Evolutionary conservation across 495 filamentous ascomycete species (phyloP).

Genomic region (Trichoderma erinaceum): DNA sequence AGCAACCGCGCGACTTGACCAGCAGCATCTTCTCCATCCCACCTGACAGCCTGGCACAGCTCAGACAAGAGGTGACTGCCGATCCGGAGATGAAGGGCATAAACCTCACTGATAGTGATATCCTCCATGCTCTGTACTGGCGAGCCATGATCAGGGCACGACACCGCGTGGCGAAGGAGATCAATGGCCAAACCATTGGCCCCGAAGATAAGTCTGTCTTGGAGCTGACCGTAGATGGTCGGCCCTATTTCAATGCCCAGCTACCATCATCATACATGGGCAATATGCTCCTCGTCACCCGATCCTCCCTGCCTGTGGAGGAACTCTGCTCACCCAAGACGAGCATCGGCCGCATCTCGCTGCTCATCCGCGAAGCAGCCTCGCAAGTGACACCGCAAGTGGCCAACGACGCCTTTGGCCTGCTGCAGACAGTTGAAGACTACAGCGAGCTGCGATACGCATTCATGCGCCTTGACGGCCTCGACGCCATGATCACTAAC

Average conservation of each 20-base stretch:
- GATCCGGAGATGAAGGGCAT: slow-evolving; percentile 22
- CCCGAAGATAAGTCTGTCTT: slow-evolving; percentile 29
- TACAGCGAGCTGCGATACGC: slow-evolving; percentile 24
- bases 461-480: slow-evolving; percentile 25
- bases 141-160: slow-evolving; percentile 28
- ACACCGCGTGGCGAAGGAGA: slow-evolving; percentile 27
- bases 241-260: slow-evolving; percentile 27
- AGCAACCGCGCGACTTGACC: slow-evolving; percentile 15
- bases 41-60: slow-evolving; percentile 22
- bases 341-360: slow-evolving; percentile 26
- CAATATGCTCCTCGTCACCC: slow-evolving; percentile 27
- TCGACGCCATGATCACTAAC: slow-evolving; percentile 29
- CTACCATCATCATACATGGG: slow-evolving; percentile 32
- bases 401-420: slow-evolving; percentile 31
- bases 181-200: slow-evolving; percentile 21
- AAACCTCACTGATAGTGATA: slow-evolving; percentile 24
- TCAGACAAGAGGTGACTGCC: slow-evolving; percentile 23
- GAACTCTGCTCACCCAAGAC: slow-evolving; percentile 27
- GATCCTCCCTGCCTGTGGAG: slow-evolving; percentile 26
- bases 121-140: slow-evolving; percentile 32
- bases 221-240: slow-evolving; percentile 28
- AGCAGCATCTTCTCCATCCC: slow-evolving; percentile 26
- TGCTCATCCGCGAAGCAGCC: slow-evolving; percentile 21
- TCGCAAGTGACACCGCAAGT: slow-evolving; percentile 23
- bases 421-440: slow-evolving; percentile 26